These are phyloP conservation scores for Pistacia vera DNA, from an alignment of 345 rosid species.

Conservation along the genomic window DNA sequence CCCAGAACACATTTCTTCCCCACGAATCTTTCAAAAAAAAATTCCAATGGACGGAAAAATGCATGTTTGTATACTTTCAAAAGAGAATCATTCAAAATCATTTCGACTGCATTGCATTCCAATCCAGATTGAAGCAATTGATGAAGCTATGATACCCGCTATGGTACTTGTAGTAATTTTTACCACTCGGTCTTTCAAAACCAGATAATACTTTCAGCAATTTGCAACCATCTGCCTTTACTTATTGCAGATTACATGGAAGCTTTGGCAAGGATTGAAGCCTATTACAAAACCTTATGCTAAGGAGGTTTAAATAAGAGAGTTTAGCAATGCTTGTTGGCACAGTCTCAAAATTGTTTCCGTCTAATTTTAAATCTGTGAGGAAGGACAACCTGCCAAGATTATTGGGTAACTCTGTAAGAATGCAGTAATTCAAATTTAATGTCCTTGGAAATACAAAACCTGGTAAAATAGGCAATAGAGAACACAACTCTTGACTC, in stretches of 20 bases:
- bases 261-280: constrained; percentile 9
- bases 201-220: neutral
- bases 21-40: too few species aligned
- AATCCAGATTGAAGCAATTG: too few species aligned
- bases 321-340: constrained; percentile 15
- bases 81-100: too few species aligned
- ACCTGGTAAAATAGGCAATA: neutral
- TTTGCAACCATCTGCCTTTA: neutral
- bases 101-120: too few species aligned
- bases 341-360: neutral
- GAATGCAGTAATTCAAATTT: neutral
- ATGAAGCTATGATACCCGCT: too few species aligned
- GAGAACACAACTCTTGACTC: neutral
- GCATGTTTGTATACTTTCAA: too few species aligned
- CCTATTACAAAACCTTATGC: neutral
- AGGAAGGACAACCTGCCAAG: neutral
- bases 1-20: too few species aligned
- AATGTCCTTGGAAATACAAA: neutral
- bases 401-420: neutral
- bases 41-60: too few species aligned
- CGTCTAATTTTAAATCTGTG: neutral
- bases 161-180: neutral
- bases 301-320: neutral
- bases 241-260: neutral
- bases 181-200: neutral